Evolutionary conservation across 257 asterid genomes (phyloP).

Genomic region (Gardenia jasminoides): DNA sequence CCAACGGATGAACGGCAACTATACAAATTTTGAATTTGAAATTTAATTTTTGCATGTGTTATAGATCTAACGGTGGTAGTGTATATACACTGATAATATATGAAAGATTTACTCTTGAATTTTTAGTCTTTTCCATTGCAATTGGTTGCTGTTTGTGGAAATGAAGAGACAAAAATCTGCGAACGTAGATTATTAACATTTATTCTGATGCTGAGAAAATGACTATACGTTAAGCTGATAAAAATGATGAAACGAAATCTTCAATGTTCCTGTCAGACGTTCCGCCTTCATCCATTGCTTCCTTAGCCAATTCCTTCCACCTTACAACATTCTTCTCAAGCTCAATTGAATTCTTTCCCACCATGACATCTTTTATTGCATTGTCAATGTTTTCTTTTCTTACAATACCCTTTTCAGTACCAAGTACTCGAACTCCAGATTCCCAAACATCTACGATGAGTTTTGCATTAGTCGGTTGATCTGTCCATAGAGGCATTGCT

Average conservation of each 20-base stretch:
- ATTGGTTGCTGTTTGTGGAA: too few relatives aligned
- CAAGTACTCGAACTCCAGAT: conserved; percentile 18
- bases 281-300: not conserved
- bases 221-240: too few relatives aligned
- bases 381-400: not conserved
- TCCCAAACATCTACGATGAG: conserved; percentile 40
- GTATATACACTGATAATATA: too few relatives aligned
- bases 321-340: not conserved
- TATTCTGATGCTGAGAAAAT: too few relatives aligned
- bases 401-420: conserved; percentile 1
- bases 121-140: too few relatives aligned
- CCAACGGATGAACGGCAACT: too few relatives aligned
- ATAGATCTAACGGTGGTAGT: too few relatives aligned
- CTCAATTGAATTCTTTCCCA: not conserved
- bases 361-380: not conserved
- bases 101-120: too few relatives aligned
- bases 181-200: too few relatives aligned
- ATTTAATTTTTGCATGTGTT: too few relatives aligned
- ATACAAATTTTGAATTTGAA: too few relatives aligned
- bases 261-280: not conserved
- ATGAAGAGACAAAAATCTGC: too few relatives aligned
- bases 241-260: not conserved
- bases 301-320: conserved; percentile 8
- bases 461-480: conserved; percentile 32
- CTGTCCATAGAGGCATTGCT: conserved; percentile 33